Evolutionary conservation across 345 rosid genomes (phyloP).

Genomic region (Acer saccharum): DNA sequence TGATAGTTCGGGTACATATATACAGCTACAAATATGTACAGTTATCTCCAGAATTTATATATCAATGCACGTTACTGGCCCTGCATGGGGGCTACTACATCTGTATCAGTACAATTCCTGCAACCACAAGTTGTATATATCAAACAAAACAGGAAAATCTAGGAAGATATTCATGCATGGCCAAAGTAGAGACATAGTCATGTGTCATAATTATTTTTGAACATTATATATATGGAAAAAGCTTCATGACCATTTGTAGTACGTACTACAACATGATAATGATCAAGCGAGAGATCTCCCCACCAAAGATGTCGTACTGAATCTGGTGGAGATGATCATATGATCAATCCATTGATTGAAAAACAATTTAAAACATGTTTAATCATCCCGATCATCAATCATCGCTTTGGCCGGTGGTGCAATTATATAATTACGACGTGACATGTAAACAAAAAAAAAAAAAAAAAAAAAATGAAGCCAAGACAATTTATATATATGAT

Average conservation of each 20-base stretch:
- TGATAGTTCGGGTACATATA: no score
- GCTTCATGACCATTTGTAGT: background rate
- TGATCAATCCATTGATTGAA: background rate
- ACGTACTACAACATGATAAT: background rate
- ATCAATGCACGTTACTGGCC: no score
- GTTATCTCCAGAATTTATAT: no score
- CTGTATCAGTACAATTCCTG: no score
- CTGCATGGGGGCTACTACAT: no score
- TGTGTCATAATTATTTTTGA: background rate
- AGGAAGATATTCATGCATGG: slow-evolving; percentile 4
- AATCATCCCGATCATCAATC: background rate
- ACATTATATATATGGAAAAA: background rate
- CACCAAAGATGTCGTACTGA: background rate
- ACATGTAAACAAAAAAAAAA: no score
- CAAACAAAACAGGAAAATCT: slow-evolving; percentile 9
- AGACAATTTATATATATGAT: no score
- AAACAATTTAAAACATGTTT: background rate
- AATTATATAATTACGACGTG: no score
- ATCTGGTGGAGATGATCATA: background rate
- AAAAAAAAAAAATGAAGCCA: no score
- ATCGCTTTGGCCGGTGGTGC: no score
- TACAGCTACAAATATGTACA: no score
- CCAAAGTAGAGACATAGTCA: slow-evolving; percentile 9
- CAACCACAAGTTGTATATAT: background rate
- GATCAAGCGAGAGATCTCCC: background rate